Conservation (phyloP, 352 stramenopile species). For the Aphanomyces cochlioides region DNA sequence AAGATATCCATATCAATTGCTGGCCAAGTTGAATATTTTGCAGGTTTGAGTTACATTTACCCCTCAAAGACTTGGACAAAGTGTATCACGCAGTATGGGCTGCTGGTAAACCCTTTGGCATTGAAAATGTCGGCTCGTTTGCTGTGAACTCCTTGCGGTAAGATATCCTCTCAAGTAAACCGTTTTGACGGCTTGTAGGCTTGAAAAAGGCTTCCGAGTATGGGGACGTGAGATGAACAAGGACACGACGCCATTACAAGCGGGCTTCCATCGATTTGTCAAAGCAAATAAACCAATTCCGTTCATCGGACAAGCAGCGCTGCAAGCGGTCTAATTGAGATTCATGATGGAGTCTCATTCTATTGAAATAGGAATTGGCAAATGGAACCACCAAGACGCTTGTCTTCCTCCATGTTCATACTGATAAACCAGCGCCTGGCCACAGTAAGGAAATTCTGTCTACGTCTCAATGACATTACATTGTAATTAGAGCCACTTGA, state of each 20-base stretch:
- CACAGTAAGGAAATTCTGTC: constrained; percentile 11
- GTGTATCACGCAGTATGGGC: constrained; percentile 26
- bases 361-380: neutral
- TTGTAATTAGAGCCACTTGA: constrained; percentile 16
- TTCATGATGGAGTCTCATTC: neutral
- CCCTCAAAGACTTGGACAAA: neutral
- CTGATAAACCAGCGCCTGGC: constrained; percentile 6
- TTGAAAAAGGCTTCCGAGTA: constrained; percentile 29
- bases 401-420: constrained; percentile 21
- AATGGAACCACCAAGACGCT: constrained; percentile 6
- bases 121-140: constrained; percentile 24
- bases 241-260: constrained; percentile 25
- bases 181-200: neutral
- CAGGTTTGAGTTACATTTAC: constrained; percentile 26
- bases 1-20: neutral
- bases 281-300: constrained; percentile 20
- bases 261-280: constrained; percentile 19
- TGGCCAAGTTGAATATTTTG: neutral
- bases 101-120: constrained; percentile 11
- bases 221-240: constrained; percentile 30
- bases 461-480: neutral
- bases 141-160: constrained; percentile 26
- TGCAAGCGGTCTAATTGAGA: constrained; percentile 7
- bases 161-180: neutral
- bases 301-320: constrained; percentile 22